phyloP scores from a whole-genome alignment of 1,139 yeast genomes.

The Kodamaea arcana region DNA sequence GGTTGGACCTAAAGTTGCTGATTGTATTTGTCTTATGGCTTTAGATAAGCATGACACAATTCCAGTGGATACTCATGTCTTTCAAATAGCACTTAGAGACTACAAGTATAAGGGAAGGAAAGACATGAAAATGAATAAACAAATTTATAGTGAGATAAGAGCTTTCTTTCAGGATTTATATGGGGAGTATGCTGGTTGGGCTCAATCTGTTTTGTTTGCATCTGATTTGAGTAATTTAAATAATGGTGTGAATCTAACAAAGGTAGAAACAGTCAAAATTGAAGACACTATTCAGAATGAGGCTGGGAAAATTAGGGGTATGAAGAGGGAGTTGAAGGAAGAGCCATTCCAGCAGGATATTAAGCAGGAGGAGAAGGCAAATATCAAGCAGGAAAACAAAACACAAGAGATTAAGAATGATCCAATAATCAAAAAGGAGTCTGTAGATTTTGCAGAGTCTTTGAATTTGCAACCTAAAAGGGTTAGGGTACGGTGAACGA shows the following conservation, averaged over 20 bases:
- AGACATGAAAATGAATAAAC: constrained; percentile 48
- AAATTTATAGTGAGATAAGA: constrained; percentile 61
- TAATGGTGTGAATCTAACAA: constrained; percentile 37
- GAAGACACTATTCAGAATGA: too few relatives aligned
- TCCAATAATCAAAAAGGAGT: not conserved
- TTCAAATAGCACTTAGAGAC: constrained; percentile 82
- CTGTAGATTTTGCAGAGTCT: not conserved
- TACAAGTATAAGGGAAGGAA: constrained; percentile 55
- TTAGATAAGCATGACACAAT: constrained; percentile 83
- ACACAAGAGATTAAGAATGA: not conserved
- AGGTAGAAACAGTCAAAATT: constrained; percentile 2
- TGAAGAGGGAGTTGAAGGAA: constrained; percentile 1
- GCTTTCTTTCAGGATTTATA: constrained; percentile 61
- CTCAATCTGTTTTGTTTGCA: constrained; percentile 86
- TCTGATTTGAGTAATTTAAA: constrained; percentile 68
- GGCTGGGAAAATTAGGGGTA: too few relatives aligned
- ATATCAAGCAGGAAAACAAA: constrained; percentile 1
- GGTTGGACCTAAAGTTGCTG: constrained; percentile 98
- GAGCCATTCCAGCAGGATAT: constrained; percentile 1
- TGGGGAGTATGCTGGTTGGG: constrained; percentile 98
- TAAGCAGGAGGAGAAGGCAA: not conserved
- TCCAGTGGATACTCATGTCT: constrained; percentile 97
- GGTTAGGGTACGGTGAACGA: not conserved
- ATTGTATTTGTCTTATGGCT: constrained; percentile 85
- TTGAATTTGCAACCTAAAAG: not conserved